A percentile compares a stretch with the other conserved stretches of the same genome.
Evolutionary conservation across 208 protist species (phyloP).

Genomic region (Crithidia brevicula): DNA sequence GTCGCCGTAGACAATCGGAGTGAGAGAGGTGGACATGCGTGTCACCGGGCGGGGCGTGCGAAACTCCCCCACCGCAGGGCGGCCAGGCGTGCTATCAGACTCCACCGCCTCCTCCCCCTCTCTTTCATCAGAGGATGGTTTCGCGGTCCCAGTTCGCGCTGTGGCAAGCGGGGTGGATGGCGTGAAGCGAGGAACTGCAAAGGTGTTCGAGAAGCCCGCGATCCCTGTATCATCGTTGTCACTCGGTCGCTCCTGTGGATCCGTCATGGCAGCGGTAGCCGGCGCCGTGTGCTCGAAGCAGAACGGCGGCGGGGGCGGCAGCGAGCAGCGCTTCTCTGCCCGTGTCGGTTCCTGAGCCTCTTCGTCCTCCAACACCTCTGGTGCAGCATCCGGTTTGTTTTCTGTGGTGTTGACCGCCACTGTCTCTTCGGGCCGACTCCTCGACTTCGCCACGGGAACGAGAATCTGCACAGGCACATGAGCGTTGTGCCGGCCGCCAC

Average conservation of each 20-base stretch:
- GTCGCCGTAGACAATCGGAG: background rate
- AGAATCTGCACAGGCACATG: conserved; percentile 19
- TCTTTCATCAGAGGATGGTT: background rate
- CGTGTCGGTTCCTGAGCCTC: conserved; percentile 6
- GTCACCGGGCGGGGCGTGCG: conserved; percentile 37
- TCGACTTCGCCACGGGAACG: background rate
- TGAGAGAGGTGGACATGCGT: conserved; percentile 19
- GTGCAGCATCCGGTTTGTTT: background rate
- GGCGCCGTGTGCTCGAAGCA: background rate
- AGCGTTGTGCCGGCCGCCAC: background rate
- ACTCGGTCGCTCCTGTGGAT: background rate
- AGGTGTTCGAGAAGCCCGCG: conserved; percentile 26
- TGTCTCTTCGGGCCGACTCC: too few species aligned
- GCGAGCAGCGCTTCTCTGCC: background rate
- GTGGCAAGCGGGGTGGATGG: conserved; percentile 7
- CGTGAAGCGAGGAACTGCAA: conserved; percentile 34
- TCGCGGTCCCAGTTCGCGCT: background rate
- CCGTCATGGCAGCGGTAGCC: background rate
- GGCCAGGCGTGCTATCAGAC: conserved; percentile 15
- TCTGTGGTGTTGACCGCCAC: too few species aligned
- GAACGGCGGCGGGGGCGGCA: background rate
- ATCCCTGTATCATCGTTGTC: conserved; percentile 2
- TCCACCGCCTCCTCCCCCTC: conserved; percentile 2
- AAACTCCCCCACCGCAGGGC: conserved; percentile 33
- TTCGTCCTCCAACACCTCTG: background rate